These are phyloP conservation scores for Mucor saturninus DNA, from an alignment of 371 early-diverging fungal species.

Conservation along the genomic window DNA sequence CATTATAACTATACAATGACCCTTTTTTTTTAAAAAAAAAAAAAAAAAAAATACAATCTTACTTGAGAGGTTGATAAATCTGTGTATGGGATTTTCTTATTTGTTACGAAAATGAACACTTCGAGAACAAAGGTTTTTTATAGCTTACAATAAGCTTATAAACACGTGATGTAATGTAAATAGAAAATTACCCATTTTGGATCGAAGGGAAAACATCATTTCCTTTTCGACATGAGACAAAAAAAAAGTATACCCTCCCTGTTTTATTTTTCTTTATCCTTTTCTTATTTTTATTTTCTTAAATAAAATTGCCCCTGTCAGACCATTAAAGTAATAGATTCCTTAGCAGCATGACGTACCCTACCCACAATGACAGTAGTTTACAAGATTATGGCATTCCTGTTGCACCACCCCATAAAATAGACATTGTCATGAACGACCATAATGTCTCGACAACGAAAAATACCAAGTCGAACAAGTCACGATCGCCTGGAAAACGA, in stretches of 20 bases:
- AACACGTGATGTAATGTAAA: conserved; percentile 1
- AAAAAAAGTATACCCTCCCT: too few species aligned
- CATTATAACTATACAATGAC: too few species aligned
- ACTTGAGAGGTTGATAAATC: too few species aligned
- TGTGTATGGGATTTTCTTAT: too few species aligned
- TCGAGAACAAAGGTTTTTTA: too few species aligned
- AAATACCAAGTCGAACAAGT: conserved; percentile 1
- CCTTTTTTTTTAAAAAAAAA: too few species aligned
- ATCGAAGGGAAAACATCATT: conserved; percentile 16
- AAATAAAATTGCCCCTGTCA: background rate
- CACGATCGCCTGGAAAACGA: conserved; percentile 17
- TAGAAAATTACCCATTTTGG: conserved; percentile 23
- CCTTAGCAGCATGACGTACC: conserved; percentile 3
- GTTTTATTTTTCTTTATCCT: background rate
- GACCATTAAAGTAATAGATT: background rate
- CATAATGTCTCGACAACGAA: background rate
- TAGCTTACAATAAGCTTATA: background rate
- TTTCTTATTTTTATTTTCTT: background rate
- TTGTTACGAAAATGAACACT: too few species aligned
- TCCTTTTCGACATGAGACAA: background rate
- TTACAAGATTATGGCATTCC: conserved; percentile 17
- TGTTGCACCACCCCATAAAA: conserved; percentile 17
- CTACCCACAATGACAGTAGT: background rate
- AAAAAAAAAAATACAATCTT: too few species aligned
- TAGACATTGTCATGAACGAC: conserved; percentile 24